Evolutionary conservation across 352 stramenopile species (phyloP), one percentile per base, ranked within the genome.

Genomic region (Globisporangium irregulare): DNA sequence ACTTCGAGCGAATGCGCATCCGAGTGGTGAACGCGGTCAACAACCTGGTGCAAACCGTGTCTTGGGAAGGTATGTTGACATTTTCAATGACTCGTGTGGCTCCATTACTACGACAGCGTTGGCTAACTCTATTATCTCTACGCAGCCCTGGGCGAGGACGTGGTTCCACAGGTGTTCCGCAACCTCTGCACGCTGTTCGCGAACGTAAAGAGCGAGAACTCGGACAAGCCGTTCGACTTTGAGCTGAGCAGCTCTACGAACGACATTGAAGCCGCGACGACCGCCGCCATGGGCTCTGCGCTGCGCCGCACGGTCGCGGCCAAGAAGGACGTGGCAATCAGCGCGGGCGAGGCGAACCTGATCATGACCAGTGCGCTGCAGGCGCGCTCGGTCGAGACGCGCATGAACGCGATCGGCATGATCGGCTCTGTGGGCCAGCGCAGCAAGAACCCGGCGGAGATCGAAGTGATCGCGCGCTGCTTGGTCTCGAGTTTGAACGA

Each of bases 1-100:
- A 95, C 69, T 94, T 96, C 51, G 79, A 86, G 59, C 83, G 81
- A 57, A 95, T 96, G 72, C 89, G 86, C 63, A 87, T 92, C 59
- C 89, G 89, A 58, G 82, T 87, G 14, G 86, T 76, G 70, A 94
- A 94, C 62, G 84, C 86, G 8, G 69, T 96, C 9, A 96, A 91
- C 73, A 96, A 96, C 69, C 76, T 94, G 58, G 57, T 95, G 38
- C 80, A 91, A 56, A 77, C 71, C 14, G 68, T 90, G 38, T 77
- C 81, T 8, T 91, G 82, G 77, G 72, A 86, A 54, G 67, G 66
- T 82, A 57, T n/a, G 64, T 15, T 34, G 29, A 6, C 22, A 18
- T 46, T 18, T 50, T 15, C 38, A 46, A 20, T 46, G 4, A 14
- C 38, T 46, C 38, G 10, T 46, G 38, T 20, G 38, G 4, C 38